These are phyloP conservation scores for Tremella yokohamensis DNA, from an alignment of 768 basidiomycete genomes.

Conservation along the genomic window DNA sequence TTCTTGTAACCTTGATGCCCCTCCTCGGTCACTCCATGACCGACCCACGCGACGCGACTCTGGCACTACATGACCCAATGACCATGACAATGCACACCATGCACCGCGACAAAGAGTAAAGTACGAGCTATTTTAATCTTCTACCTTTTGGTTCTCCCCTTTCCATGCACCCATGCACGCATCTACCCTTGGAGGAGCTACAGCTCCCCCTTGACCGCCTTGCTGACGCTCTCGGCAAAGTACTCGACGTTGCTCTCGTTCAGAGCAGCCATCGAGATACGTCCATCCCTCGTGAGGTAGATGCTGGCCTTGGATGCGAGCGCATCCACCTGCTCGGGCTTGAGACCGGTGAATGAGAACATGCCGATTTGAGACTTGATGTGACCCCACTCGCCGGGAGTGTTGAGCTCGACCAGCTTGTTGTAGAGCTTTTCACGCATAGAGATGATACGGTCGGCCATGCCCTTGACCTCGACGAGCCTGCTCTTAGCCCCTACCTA, in stretches of 20 bases:
- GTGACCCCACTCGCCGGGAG: conserved; percentile 93
- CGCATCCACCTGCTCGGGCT: conserved; percentile 46
- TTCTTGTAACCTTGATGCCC: too few species aligned
- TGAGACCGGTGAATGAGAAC: conserved; percentile 42
- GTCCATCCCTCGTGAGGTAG: conserved; percentile 54
- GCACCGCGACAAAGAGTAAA: too few species aligned
- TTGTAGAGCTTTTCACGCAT: conserved; percentile 78
- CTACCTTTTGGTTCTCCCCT: too few species aligned
- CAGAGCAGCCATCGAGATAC: conserved; percentile 92
- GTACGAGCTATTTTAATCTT: too few species aligned
- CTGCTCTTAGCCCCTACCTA: conserved; percentile 22
- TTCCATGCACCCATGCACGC: too few species aligned
- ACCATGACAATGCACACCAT: too few species aligned
- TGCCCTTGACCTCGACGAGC: conserved; percentile 71
- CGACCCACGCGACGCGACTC: too few species aligned
- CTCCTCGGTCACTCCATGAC: too few species aligned
- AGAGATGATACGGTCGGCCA: conserved; percentile 86
- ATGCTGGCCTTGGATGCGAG: conserved; percentile 50
- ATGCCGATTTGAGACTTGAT: conserved; percentile 82
- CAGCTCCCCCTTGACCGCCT: conserved; percentile 52
- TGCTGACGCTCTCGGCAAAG: conserved; percentile 51
- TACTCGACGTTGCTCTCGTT: conserved; percentile 69
- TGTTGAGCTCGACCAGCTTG: conserved; percentile 62
- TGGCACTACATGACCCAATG: too few species aligned
- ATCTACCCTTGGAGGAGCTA: conserved; percentile 17